A percentile compares a stretch with the other conserved stretches of the same genome.
Conservation (phyloP, 768 basidiomycete genomes). For the Mycena amicta region DNA sequence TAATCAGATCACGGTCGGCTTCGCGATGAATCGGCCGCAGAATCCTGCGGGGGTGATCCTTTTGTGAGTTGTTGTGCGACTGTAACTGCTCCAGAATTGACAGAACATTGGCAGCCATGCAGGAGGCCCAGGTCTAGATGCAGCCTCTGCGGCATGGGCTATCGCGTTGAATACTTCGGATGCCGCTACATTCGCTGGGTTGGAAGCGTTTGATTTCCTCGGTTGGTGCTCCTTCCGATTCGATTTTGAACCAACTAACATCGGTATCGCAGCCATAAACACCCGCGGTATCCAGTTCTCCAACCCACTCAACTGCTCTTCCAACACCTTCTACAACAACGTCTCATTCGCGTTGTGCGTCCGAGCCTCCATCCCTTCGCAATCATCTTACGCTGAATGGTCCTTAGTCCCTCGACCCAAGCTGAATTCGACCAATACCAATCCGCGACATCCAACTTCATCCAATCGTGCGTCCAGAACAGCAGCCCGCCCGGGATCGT, state of each 20-base stretch:
- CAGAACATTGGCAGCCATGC: constrained; percentile 12
- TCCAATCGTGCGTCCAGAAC: constrained; percentile 14
- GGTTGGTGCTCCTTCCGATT: constrained; percentile 3
- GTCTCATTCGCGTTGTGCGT: constrained; percentile 15
- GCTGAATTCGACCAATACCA: constrained; percentile 17
- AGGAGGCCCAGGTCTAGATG: constrained; percentile 20
- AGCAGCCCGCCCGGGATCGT: constrained; percentile 20
- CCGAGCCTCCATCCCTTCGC: neutral
- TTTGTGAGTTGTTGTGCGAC: constrained; percentile 9
- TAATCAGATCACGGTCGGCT: constrained; percentile 25
- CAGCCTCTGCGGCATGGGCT: constrained; percentile 17
- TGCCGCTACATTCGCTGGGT: constrained; percentile 4
- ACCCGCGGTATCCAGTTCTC: constrained; percentile 22
- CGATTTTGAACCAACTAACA: neutral
- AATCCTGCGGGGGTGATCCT: constrained; percentile 13
- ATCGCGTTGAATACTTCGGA: constrained; percentile 16
- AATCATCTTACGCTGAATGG: neutral
- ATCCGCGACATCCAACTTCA: constrained; percentile 9
- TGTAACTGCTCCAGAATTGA: neutral
- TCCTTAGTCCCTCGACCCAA: constrained; percentile 14
- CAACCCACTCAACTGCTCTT: constrained; percentile 20
- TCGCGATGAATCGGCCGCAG: constrained; percentile 23
- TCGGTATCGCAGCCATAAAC: constrained; percentile 15
- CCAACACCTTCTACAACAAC: constrained; percentile 13
- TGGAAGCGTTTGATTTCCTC: constrained; percentile 22